Base-by-base conservation (phyloP, 192 early-diverging fungal genomes). In the Coemansia sp. region DNA sequence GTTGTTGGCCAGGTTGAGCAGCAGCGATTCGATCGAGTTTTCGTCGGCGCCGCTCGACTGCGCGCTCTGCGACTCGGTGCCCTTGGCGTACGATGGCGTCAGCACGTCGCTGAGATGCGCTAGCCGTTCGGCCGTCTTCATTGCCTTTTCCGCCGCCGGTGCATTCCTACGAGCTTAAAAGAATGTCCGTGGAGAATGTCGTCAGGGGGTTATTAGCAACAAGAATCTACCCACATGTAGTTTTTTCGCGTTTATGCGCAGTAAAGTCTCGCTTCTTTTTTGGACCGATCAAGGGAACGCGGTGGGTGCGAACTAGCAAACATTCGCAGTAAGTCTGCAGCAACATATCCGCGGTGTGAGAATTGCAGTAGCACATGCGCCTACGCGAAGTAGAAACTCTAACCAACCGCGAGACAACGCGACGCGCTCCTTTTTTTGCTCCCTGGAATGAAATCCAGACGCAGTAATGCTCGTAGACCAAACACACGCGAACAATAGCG, bases 1-100 rank as follows among this genome's bases (percentile, higher is more conserved):
- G 53, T 78, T 78, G 53, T 78, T 66, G 15, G 75, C 75, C 51
- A 78, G 28, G 17, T 70, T 70, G 15, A 78, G 49, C 31, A 78
- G 45, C 26, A 78, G 48, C 15, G 75, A 71, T 34, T 78, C 75
- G 36, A 78, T 67, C 21, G 69, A 78, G 35, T 71, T 64, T 5
- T 48, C 47, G 20, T 64, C 57, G 0, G 47, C 36, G 20, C 60
- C 50, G 2, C 10, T 20, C 4, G 43, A 45, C 36, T 49, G 58
- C 22, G 20, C 11, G 25, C 35, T 42, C 29, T n/a, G 14, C n/a
- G 23, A 31, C 38, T 30, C 34, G 8, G 50, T 34, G 21, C 50
- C 62, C 27, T 60, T 67, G 6, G 54, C 55, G 28, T 78, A 63
- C 7, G 59, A 15, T 12, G 75, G 75, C 2, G 75, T 78, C 27